Evolutionary conservation across 345 rosid genomes (phyloP).

Genomic region (Eucalyptus tenuipes): DNA sequence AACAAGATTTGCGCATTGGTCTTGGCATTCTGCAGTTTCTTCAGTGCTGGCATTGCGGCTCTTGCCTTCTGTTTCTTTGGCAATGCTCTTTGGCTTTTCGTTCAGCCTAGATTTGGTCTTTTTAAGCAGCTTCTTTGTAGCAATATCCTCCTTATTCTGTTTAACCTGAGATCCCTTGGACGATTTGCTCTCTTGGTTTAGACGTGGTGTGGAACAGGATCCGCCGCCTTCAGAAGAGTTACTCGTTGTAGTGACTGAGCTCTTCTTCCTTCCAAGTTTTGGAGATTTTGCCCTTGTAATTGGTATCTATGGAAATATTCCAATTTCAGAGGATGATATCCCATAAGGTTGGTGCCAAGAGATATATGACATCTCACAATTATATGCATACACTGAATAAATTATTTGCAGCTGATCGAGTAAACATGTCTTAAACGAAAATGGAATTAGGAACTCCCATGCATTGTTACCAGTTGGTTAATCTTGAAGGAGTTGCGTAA

Average conservation of each 20-base stretch:
- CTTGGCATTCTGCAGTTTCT: conserved; percentile 20
- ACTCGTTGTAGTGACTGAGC: conserved; percentile 12
- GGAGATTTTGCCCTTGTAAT: conserved; percentile 85
- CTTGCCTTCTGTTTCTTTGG: conserved; percentile 1
- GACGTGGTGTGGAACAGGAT: conserved; percentile 11
- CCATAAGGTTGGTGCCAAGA: not conserved
- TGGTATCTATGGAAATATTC: conserved; percentile 43
- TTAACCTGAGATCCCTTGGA: conserved; percentile 25
- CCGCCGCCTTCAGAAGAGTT: conserved; percentile 19
- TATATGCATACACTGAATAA: not conserved
- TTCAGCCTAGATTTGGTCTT: conserved; percentile 29
- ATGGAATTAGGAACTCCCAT: not conserved
- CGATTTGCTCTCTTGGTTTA: conserved; percentile 12
- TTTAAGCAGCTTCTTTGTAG: conserved; percentile 28
- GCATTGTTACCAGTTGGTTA: not conserved
- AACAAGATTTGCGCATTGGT: conserved; percentile 1
- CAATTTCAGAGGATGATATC: not conserved
- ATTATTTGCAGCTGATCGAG: not conserved
- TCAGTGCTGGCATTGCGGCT: conserved; percentile 1
- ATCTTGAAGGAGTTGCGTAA: not conserved
- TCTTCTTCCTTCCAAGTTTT: conserved; percentile 87
- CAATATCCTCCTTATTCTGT: conserved; percentile 16
- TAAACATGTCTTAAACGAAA: not conserved
- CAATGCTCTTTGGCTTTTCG: conserved; percentile 5
- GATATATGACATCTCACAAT: not conserved